Evolutionary conservation across 2,329 filamentous ascomycete species (phyloP), one percentile per base, ranked within the genome.

Genomic region (Malbranchea zuffiana): DNA sequence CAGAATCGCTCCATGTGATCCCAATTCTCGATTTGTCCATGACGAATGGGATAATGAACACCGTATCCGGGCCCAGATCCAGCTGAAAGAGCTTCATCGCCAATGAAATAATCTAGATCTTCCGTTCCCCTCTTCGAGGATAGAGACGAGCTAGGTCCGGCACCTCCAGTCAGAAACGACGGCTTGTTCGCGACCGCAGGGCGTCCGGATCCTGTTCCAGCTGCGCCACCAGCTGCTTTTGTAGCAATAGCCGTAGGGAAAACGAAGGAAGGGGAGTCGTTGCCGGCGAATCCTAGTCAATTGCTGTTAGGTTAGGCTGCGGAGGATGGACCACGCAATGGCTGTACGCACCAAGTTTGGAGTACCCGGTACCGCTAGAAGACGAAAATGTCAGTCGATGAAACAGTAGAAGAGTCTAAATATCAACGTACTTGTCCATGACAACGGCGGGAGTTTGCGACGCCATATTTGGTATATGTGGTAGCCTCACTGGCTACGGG

Each of bases 361-460:
- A 96, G 68, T 92, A 98, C 58, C 90, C 90, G 69, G 90, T 98
- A 71, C 90, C 90, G 81, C 90, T 98, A 64, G 44, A 42, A 51
- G 52, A 39, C 49, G 44, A 50, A 43, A 41, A 49, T 48, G 57
- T 70, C 55, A 68, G 65, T 25, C 18, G 3, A 2, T 6, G 10
- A 28, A 50, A 20, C 36, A 35, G 44, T 40, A 38, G 21, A 18
- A 17, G 16, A 31, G 31, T 42, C n/a, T n/a, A n/a, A 33, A 34
- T 15, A 37, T 40, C 45, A 48, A 74, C 85, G 68, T 80, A 95
- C 90, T 98, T 98, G 90, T 98, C 90, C 88, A 98, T 98, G 85
- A 98, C 90, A 95, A 98, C 90, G 83, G 90, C 90, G 56, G 90
- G 90, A 61, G 90, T 96, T 78, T 96, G 88, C 69, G 82, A 82